phyloP scores from a whole-genome alignment of 2,329 filamentous ascomycete species.

The Ophiocordyceps robertsii region DNA sequence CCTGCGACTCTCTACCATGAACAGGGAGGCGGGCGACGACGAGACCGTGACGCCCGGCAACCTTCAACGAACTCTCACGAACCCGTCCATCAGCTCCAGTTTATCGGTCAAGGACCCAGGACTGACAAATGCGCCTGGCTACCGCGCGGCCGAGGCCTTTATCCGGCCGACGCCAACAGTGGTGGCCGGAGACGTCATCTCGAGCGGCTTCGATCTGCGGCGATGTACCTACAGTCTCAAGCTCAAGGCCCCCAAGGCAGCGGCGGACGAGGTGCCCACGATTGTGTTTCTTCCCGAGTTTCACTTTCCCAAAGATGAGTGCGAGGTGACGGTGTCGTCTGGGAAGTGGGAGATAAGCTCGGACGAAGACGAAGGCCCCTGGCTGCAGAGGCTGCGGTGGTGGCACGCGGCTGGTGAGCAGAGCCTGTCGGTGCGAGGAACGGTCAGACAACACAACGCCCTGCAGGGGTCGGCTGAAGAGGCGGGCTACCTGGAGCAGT shows the following conservation, averaged over 20 bases:
- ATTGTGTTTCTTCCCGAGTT: constrained; percentile 80
- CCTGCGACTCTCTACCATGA: constrained; percentile 8
- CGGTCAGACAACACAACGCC: constrained; percentile 50
- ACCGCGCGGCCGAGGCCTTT: constrained; percentile 85
- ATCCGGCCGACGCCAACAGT: constrained; percentile 71
- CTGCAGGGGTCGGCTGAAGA: constrained; percentile 52
- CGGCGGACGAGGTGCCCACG: constrained; percentile 54
- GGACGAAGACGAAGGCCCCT: constrained; percentile 55
- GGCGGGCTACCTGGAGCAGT: constrained; percentile 64
- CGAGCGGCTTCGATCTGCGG: constrained; percentile 71
- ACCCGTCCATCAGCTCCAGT: constrained; percentile 50
- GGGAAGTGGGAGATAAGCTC: constrained; percentile 82
- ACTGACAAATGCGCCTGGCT: constrained; percentile 54
- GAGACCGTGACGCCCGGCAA: constrained; percentile 59
- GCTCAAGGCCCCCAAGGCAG: constrained; percentile 46
- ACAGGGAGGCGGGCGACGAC: constrained; percentile 30
- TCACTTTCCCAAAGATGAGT: constrained; percentile 70
- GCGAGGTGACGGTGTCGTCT: constrained; percentile 60
- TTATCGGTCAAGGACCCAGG: constrained; percentile 38
- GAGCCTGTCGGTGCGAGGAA: constrained; percentile 60
- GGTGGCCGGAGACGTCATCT: constrained; percentile 56
- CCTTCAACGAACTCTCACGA: constrained; percentile 58
- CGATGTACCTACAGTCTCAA: constrained; percentile 65
- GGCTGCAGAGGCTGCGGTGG: constrained; percentile 72
- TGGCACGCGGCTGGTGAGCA: constrained; percentile 87